Evolutionary conservation across 805 yeast species (phyloP).

Genomic region (Ogataea naganishii): DNA sequence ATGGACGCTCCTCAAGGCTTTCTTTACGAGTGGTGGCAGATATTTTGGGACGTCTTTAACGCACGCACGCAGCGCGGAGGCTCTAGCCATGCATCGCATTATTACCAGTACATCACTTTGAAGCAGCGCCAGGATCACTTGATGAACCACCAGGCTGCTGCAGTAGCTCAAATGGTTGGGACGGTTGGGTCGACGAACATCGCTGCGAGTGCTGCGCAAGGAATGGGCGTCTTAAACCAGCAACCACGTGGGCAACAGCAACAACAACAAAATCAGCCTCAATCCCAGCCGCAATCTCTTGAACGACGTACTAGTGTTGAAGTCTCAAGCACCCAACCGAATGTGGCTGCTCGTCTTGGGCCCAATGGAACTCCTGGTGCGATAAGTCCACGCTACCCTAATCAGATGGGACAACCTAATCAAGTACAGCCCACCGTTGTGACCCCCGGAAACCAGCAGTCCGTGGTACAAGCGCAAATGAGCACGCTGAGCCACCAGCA

Average conservation of each 20-base stretch:
- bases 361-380: no score
- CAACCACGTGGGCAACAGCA: constrained; percentile 14
- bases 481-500: constrained; percentile 18
- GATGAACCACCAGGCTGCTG: constrained; percentile 18
- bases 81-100: constrained; percentile 58
- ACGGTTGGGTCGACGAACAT: constrained; percentile 2
- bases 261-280: constrained; percentile 6
- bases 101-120: constrained; percentile 53
- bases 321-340: no score
- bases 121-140: constrained; percentile 53
- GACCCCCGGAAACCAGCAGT: no score
- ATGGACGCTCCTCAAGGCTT: constrained; percentile 86
- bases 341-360: no score
- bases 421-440: no score
- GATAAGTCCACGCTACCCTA: no score
- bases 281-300: constrained; percentile 5
- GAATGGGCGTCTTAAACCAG: constrained; percentile 9
- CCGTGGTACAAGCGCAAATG: constrained; percentile 21
- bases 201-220: constrained; percentile 8
- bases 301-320: no score
- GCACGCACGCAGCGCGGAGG: constrained; percentile 66
- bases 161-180: constrained; percentile 9
- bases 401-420: no score
- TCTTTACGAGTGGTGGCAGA: constrained; percentile 91
- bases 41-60: constrained; percentile 89